A percentile compares a stretch with the other conserved stretches of the same genome.
These are phyloP conservation scores for Gautieria morchelliformis DNA, from an alignment of 768 basidiomycete genomes.

Conservation along the genomic window DNA sequence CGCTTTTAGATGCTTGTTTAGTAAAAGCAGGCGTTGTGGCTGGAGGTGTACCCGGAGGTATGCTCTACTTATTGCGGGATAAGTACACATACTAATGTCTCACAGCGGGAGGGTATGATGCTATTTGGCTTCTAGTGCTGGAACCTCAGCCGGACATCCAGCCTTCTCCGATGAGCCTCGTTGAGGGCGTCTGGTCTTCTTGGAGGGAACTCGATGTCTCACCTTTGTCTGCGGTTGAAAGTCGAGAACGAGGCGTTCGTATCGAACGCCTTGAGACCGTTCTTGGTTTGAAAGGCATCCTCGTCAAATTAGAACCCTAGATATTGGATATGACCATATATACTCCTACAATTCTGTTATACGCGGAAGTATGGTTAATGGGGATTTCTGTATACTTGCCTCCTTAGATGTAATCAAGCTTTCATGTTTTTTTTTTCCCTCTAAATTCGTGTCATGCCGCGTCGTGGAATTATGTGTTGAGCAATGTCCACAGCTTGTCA, in stretches of 20 bases:
- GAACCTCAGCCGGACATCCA: conserved; percentile 40
- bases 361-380: no score
- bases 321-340: no score
- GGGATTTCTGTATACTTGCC: no score
- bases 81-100: conserved; percentile 1
- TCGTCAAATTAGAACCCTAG: not conserved
- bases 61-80: conserved; percentile 17
- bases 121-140: conserved; percentile 85
- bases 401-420: no score
- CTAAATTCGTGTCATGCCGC: no score
- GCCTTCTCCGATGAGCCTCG: conserved; percentile 39
- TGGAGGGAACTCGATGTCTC: conserved; percentile 59
- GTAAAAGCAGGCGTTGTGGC: conserved; percentile 78
- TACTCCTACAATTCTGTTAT: no score
- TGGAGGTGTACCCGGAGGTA: conserved; percentile 95
- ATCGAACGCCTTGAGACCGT: conserved; percentile 52
- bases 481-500: no score
- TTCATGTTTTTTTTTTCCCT: no score
- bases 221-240: conserved; percentile 64
- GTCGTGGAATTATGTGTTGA: no score
- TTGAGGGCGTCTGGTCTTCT: conserved; percentile 60
- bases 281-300: conserved; percentile 39
- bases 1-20: conserved; percentile 69
- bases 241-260: conserved; percentile 52
- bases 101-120: conserved; percentile 93